phyloP scores from a whole-genome alignment of 306 rosid genomes.

The Prunus persica region Prunus_persica_NCBIv2 NC_034014.1:2671501-2672000 shows the following conservation, averaged over 20 bases:
- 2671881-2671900: slow-evolving; percentile 18
- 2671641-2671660: slow-evolving; percentile 22
- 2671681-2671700: slow-evolving; percentile 25
- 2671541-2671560: slow-evolving; percentile 40
- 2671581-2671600: slow-evolving; percentile 60
- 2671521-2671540: slow-evolving; percentile 34
- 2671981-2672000: background rate
- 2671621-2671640: slow-evolving; percentile 29
- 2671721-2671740: slow-evolving; percentile 35
- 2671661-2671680: slow-evolving; percentile 24
- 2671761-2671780: slow-evolving; percentile 36
- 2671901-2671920: slow-evolving; percentile 31
- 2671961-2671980: background rate
- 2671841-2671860: slow-evolving; percentile 13
- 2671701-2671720: slow-evolving; percentile 36
- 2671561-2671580: slow-evolving; percentile 45
- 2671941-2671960: background rate
- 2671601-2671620: slow-evolving; percentile 25
- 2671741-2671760: slow-evolving; percentile 36
- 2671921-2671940: slow-evolving; percentile 20
- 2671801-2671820: slow-evolving; percentile 63
- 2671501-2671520: slow-evolving; percentile 68
- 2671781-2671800: slow-evolving; percentile 18
- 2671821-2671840: slow-evolving; percentile 77
- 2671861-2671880: slow-evolving; percentile 23